Base-by-base conservation (phyloP, 2,329 filamentous ascomycete species). In the Paradendryphiella salina region DNA sequence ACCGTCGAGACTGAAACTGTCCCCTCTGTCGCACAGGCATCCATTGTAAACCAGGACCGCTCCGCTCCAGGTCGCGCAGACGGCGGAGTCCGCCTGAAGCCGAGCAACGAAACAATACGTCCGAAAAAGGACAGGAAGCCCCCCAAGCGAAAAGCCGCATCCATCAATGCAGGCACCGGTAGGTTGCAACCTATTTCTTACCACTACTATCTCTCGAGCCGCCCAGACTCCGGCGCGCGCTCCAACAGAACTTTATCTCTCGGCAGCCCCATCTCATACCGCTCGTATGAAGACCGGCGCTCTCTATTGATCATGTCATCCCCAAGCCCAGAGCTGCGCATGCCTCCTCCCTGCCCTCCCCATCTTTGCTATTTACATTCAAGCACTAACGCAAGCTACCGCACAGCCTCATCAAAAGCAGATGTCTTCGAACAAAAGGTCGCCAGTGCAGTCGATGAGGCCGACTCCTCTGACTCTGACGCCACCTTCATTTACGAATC, bases 401-500 rank as follows among this genome's bases (percentile, higher is more conserved):
- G 68, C 52, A 73, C 80, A 86, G 90, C 87, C 53, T 94, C 91
- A 13, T 96, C 92, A 53, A 97, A 97, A 77, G 93, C 94, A 69
- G 94, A 99, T 74, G 91, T 97, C 43, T 99, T 99, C 71, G 94
- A 97, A 77, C 91, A 92, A 61, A 96, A 96, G 70, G 91, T 99
- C 61, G 93, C 93, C 42, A 96, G 87, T 71, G 93, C 93, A 7
- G 91, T 99, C 44, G 93, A 97, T 70, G 92, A 97, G 73, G 91
- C 90, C 36, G 89, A 96, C 72, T 96, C 93, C 10, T 96, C 93
- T 5, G 94, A 99, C 72, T 97, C 93, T 1, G 94, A 96, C 66
- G 94, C 97, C 74, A 97, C 94, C 0, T 99, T 97, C 73, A 94
- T 99, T 13, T 99, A 99, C 75, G 94, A 99, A 73, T 97, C 94